Evolutionary conservation across 2,329 filamentous ascomycete genomes (phyloP).

Genomic region (Zasmidium angulare): DNA sequence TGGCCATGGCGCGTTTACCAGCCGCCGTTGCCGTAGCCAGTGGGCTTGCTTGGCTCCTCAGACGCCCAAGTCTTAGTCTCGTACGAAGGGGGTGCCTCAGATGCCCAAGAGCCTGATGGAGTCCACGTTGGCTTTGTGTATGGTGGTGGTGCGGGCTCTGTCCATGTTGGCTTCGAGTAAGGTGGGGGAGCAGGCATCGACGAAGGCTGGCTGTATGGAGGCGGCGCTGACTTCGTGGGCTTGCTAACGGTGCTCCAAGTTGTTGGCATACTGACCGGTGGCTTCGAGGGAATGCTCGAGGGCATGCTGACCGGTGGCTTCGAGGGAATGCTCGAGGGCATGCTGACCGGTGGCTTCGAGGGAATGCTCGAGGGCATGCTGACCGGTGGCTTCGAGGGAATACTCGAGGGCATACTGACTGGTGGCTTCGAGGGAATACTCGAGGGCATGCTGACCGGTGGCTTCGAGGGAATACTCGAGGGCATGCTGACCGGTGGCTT

Average conservation of each 20-base stretch:
- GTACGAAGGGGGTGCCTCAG: not conserved
- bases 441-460: too few relatives aligned
- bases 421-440: not conserved
- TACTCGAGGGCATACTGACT: not conserved
- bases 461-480: too few relatives aligned
- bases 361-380: not conserved
- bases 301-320: too few relatives aligned
- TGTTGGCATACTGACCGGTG: too few relatives aligned
- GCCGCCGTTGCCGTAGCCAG: not conserved
- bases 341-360: not conserved
- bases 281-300: not conserved
- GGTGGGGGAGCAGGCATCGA: too few relatives aligned
- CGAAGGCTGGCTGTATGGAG: too few relatives aligned
- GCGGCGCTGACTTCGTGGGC: too few relatives aligned
- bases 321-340: not conserved
- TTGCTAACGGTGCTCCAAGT: too few relatives aligned
- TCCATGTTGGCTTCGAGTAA: not conserved
- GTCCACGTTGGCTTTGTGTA: not conserved
- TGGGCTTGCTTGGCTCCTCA: not conserved
- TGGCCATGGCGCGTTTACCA: not conserved
- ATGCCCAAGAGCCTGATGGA: not conserved
- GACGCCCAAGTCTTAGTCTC: not conserved
- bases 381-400: too few relatives aligned
- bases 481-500: not conserved
- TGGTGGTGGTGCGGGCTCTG: not conserved